Evolutionary conservation across 2,329 filamentous ascomycete genomes (phyloP), one percentile per base, ranked within the genome.

Genomic region (Ophiostoma fasciatum): DNA sequence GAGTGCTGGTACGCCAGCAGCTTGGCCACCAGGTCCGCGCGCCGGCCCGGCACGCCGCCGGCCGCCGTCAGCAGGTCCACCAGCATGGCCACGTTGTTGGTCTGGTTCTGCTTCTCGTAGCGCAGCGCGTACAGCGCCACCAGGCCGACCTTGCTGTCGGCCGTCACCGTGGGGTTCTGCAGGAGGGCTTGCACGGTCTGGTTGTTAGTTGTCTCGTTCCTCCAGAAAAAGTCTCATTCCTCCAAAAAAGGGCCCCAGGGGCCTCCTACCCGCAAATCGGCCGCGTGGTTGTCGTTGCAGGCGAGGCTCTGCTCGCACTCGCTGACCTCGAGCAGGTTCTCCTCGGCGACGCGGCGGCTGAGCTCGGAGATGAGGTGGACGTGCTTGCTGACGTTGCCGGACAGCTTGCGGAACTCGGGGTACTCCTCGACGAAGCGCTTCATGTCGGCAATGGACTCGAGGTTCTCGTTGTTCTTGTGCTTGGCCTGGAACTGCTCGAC

Each of bases 401-500:
- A 94, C 1, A 98, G 72, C 51, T 94, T 93, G 40, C 90, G 77
- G 56, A 98, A 98, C 54, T 98, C 90, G 3, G 90, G 90, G 52
- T 96, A 98, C 51, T 98, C 90, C 57, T 98, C 90, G 37, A 98
- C 92, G 49, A 98, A 98, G 29, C 87, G 82, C 57, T 98, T 98
- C 92, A 98, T 98, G 54, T 98, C 90, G 37, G 80, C 71, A 52
- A 98, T 96, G 13, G 88, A 94, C 52, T 98, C 90, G 42, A 98
- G 87, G 52, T 94, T 90, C 54, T 85, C 82, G 49, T 78, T 94
- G 49, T 80, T 94, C 52, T 96, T 88, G n/a, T 88, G 94, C 55
- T 93, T 94, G 11, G 82, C 84, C 49, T 96, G 90, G 51, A 96
- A 98, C 53, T 96, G 90, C 52, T 94, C 87, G 37, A 98, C 90